phyloP scores from a whole-genome alignment of 306 rosid genomes.

The Lablab purpureus region DNA sequence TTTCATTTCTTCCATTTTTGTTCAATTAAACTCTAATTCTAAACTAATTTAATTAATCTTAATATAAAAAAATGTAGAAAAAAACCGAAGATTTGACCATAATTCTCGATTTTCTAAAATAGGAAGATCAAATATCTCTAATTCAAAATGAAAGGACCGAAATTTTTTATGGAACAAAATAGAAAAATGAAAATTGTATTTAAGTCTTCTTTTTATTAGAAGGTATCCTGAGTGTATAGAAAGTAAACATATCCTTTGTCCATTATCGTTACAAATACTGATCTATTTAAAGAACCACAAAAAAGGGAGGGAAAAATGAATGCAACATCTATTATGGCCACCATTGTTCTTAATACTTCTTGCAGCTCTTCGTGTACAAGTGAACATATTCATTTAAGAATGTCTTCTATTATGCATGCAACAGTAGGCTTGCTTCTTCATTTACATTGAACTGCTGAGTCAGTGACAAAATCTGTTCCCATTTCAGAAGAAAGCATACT shows the following conservation, averaged over 20 bases:
- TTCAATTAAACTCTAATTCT: no score
- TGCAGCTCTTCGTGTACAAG: constrained; percentile 31
- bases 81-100: neutral
- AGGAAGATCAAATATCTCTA: no score
- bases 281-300: constrained; percentile 36
- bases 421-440: constrained; percentile 28
- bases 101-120: no score
- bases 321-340: constrained; percentile 27
- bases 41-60: no score
- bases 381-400: constrained; percentile 5
- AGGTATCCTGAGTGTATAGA: constrained; percentile 5
- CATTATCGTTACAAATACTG: constrained; percentile 36
- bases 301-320: constrained; percentile 1
- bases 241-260: constrained; percentile 25
- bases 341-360: constrained; percentile 36
- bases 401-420: neutral
- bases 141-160: no score
- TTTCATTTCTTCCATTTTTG: no score
- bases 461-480: constrained; percentile 17
- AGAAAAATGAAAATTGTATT: no score
- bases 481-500: constrained; percentile 31
- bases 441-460: constrained; percentile 39
- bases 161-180: no score
- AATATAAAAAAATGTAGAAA: no score
- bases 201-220: neutral